Conservation (phyloP, 2,329 filamentous ascomycete species). For the Cladosporium sp. region DNA sequence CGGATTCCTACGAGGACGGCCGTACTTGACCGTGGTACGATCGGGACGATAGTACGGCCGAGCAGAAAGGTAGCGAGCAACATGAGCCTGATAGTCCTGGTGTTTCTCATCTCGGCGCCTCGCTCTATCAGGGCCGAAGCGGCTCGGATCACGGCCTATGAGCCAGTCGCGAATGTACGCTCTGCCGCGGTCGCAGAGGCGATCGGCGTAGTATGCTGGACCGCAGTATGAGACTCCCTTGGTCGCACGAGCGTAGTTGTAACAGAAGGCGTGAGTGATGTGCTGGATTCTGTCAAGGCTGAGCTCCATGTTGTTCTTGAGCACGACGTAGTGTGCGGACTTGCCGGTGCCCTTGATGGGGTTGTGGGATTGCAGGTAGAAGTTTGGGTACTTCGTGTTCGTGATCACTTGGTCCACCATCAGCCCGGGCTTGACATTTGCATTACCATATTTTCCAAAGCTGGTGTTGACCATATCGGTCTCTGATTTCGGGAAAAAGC, state of each 20-base stretch:
- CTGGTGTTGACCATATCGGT: too few species aligned
- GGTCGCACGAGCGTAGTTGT: constrained; percentile 29
- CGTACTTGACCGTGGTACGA: neutral
- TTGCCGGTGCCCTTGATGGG: constrained; percentile 69
- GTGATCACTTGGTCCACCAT: constrained; percentile 18
- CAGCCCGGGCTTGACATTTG: constrained; percentile 17
- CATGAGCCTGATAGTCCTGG: neutral
- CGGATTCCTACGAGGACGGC: constrained; percentile 1
- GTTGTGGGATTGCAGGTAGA: constrained; percentile 21
- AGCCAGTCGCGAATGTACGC: constrained; percentile 17
- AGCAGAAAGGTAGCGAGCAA: neutral
- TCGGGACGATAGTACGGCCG: neutral
- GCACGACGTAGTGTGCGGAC: constrained; percentile 71
- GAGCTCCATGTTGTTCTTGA: constrained; percentile 2
- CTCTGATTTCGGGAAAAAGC: constrained; percentile 34
- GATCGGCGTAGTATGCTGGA: constrained; percentile 37
- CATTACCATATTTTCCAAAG: too few species aligned
- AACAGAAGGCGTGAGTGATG: constrained; percentile 26
- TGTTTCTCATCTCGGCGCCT: neutral
- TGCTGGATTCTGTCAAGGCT: constrained; percentile 2
- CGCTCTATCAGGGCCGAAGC: neutral
- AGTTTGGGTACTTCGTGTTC: constrained; percentile 15
- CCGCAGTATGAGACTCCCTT: constrained; percentile 30
- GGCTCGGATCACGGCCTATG: neutral
- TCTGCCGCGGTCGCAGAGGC: constrained; percentile 34